Evolutionary conservation across 2,329 filamentous ascomycete species (phyloP).

Genomic region (Geosmithia flava): DNA sequence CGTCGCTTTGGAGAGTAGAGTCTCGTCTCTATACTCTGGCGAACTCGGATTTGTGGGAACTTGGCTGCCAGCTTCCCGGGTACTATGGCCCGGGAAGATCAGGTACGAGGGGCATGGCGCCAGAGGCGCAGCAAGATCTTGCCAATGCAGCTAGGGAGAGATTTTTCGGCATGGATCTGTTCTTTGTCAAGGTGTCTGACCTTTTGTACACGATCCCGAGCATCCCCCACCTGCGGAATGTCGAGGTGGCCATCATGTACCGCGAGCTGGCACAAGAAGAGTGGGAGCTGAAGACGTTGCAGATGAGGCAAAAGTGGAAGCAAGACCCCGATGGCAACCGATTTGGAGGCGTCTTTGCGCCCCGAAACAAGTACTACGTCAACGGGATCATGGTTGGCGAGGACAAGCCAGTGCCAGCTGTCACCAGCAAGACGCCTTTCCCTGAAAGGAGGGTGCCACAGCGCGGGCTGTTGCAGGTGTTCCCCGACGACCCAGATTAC

Average conservation of each 20-base stretch:
- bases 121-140: constrained; percentile 30
- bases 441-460: constrained; percentile 42
- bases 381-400: constrained; percentile 42
- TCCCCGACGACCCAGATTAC: constrained; percentile 45
- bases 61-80: constrained; percentile 38
- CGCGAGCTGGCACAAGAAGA: constrained; percentile 44
- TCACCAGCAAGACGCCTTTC: constrained; percentile 40
- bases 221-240: constrained; percentile 42
- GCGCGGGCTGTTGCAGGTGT: constrained; percentile 38
- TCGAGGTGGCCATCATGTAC: constrained; percentile 46
- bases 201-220: constrained; percentile 45
- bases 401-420: constrained; percentile 30
- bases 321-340: constrained; percentile 40
- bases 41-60: constrained; percentile 32
- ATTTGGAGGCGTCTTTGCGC: constrained; percentile 37
- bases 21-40: constrained; percentile 43
- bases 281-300: constrained; percentile 26
- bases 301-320: constrained; percentile 41
- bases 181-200: constrained; percentile 55
- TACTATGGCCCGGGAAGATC: constrained; percentile 33
- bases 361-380: constrained; percentile 44
- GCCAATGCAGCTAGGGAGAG: constrained; percentile 36
- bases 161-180: constrained; percentile 48
- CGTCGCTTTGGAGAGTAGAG: constrained; percentile 46
- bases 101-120: constrained; percentile 29